A percentile compares a stretch with the other conserved stretches of the same genome.
phyloP scores from a whole-genome alignment of 2,329 filamentous ascomycete genomes.

The Neofusicoccum umdonicola region DNA sequence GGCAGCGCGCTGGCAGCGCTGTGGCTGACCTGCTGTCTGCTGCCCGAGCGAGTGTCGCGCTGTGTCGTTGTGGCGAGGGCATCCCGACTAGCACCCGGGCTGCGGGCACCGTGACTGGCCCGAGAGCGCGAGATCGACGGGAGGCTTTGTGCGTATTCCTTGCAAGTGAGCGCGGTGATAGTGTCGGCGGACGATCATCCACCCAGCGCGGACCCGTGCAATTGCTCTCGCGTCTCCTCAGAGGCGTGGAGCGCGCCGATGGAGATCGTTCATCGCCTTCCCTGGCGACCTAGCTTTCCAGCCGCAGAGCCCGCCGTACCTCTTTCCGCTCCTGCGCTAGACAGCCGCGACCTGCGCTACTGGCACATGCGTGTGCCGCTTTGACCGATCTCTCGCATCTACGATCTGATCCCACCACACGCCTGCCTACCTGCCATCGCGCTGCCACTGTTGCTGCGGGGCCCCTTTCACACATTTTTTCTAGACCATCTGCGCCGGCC shows the following conservation, averaged over 20 bases:
- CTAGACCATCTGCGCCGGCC: not conserved
- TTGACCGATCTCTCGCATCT: too few relatives aligned
- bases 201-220: not conserved
- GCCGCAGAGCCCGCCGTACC: not conserved
- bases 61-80: not conserved
- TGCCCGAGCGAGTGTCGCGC: not conserved
- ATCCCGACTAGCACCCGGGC: not conserved
- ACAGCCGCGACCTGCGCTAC: constrained; percentile 3
- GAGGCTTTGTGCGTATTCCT: not conserved
- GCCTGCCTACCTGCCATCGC: not conserved
- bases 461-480: not conserved
- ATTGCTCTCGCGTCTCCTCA: not conserved
- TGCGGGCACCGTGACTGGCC: not conserved
- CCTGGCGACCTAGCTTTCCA: not conserved
- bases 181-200: not conserved
- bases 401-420: not conserved
- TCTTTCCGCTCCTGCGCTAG: constrained; percentile 1
- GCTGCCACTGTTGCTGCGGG: not conserved
- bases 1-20: not conserved
- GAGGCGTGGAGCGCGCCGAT: not conserved
- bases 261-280: not conserved
- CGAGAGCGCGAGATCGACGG: not conserved
- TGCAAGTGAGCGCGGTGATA: not conserved
- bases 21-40: not conserved
- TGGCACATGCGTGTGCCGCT: not conserved